A percentile compares a stretch with the other conserved stretches of the same genome.
phyloP scores from a whole-genome alignment of 495 filamentous ascomycete species.

The Xylaria intraflava region DNA sequence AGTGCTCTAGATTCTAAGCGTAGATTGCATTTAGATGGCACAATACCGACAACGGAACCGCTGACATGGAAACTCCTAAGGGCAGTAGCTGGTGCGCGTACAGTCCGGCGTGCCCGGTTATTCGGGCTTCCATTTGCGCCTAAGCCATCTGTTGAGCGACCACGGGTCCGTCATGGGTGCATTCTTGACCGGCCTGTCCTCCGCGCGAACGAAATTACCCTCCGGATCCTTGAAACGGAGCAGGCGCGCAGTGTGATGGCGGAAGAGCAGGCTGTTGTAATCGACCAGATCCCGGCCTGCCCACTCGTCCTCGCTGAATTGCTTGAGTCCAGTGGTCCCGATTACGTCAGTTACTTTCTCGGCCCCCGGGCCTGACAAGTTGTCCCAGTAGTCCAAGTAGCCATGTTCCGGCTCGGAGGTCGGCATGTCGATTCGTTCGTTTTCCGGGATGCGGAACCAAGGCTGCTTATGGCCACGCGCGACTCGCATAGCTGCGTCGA shows the following conservation, averaged over 20 bases:
- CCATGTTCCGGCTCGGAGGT: not conserved
- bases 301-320: conserved; percentile 6
- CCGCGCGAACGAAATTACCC: not conserved
- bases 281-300: not conserved
- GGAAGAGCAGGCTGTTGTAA: not conserved
- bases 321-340: conserved; percentile 5
- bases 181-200: not conserved
- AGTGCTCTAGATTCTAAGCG: too few species aligned
- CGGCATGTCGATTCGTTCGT: not conserved
- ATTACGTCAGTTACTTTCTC: not conserved
- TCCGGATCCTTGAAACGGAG: not conserved
- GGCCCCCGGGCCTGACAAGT: not conserved
- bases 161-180: not conserved
- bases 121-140: too few species aligned
- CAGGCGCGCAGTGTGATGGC: not conserved
- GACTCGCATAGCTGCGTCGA: conserved; percentile 28
- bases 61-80: too few species aligned
- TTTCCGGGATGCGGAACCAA: conserved; percentile 5
- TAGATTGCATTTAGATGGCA: too few species aligned
- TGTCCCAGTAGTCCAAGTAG: not conserved
- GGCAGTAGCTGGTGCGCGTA: too few species aligned
- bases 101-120: too few species aligned
- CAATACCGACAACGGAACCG: too few species aligned
- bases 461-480: conserved; percentile 17
- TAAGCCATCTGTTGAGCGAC: not conserved